Percentiles rank a stretch among this genome's conserved stretches.
phyloP scores from a whole-genome alignment of 352 stramenopile genomes.

The Plasmopara viticola region DNA sequence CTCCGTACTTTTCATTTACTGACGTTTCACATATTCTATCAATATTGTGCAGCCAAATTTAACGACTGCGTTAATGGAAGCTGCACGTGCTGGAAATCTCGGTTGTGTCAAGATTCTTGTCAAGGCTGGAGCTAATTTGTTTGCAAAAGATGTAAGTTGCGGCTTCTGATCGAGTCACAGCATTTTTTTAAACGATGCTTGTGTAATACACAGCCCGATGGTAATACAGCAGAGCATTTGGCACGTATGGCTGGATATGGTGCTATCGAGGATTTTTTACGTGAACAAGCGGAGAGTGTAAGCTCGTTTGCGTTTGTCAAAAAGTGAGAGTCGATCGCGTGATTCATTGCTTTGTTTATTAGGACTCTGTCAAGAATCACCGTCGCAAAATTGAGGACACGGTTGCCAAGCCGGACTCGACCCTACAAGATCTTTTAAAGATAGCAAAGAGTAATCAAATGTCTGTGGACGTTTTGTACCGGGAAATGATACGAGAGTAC shows the following conservation, averaged over 20 bases:
- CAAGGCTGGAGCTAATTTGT: conserved; percentile 55
- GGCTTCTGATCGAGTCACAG: background rate
- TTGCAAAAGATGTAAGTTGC: conserved; percentile 66
- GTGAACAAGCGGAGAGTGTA: conserved; percentile 78
- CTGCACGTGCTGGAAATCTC: conserved; percentile 69
- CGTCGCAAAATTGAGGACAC: conserved; percentile 80
- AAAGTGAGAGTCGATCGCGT: no score
- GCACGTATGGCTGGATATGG: conserved; percentile 48
- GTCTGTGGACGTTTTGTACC: conserved; percentile 67
- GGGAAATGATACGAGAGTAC: conserved; percentile 66
- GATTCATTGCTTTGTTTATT: background rate
- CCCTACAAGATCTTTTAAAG: conserved; percentile 52
- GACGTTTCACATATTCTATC: background rate
- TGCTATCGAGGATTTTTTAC: conserved; percentile 74
- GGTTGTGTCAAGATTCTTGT: conserved; percentile 68
- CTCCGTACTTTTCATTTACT: background rate
- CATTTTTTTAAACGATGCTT: background rate
- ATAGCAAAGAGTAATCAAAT: conserved; percentile 64
- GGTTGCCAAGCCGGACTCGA: conserved; percentile 48
- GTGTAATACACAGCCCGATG: conserved; percentile 44
- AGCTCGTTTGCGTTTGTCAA: conserved; percentile 10
- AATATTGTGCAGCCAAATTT: conserved; percentile 54
- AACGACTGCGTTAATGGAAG: conserved; percentile 85
- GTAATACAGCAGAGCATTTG: conserved; percentile 65
- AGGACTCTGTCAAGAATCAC: conserved; percentile 85